Base-by-base conservation (phyloP, 768 basidiomycete genomes). In the Asterophora parasitica region DNA sequence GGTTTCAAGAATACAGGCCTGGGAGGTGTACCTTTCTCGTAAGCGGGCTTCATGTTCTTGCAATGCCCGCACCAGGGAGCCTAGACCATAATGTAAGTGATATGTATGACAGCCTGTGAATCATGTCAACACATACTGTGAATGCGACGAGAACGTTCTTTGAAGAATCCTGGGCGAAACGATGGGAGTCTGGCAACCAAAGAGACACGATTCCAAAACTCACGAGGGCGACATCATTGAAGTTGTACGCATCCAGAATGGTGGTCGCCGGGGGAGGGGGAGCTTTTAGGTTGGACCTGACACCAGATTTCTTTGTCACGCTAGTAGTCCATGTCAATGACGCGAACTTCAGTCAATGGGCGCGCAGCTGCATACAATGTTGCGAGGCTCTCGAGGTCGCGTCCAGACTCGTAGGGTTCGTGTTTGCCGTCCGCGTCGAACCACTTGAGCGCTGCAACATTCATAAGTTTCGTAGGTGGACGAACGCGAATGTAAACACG, bases 21-120 rank as follows among this genome's bases (percentile, higher is more conserved):
- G 47, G 50, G 7, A 35, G 31, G 40, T 57, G 31, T 51, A 85
- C 84, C 83, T 64, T 88, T 76, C 64, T 94, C 92, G 60, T 88
- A 93, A 27, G 76, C 74, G 15, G 93, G 92, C 66, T 94, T 94
- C 65, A 96, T 64, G 54, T 51, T 76, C 73, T 97, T 97, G 79
- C 95, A 97, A 74, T 98, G 93, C 26, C 92, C 92, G 56, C 94
- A 94, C 91, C 89, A 86, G 32, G 82, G 81, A 19, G 87, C 78
- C 77, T 79, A 53, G 39, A 38, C 19, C 44, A 40, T 46, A 28
- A 4, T 15, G 12, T 45, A 20, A 42, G 28, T 43, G 30, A 40
- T 39, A 41, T 23, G 23, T 23, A 26, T 44, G 48, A 38, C 51
- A 35, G n/a, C 28, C 15, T 42, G 27, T 12, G 31, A 23, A 28